These are phyloP conservation scores for Cyclospora cayetanensis DNA, from an alignment of 169 alveolate species.

Conservation along the genomic window DNA sequence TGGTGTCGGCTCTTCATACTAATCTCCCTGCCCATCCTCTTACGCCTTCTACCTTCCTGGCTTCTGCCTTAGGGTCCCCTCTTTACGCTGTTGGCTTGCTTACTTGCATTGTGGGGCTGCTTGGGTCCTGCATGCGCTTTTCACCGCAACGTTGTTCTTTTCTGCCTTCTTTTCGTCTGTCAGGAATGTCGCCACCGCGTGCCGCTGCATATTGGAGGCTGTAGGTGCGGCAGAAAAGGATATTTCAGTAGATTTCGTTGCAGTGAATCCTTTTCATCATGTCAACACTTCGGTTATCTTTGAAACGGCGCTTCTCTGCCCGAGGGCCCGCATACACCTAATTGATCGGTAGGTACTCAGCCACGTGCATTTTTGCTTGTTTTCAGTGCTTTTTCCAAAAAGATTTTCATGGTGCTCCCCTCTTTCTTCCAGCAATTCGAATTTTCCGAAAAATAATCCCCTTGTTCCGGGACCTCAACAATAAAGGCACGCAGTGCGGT, in stretches of 20 bases:
- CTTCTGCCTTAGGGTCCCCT: too few relatives aligned
- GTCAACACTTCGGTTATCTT: conserved; percentile 73
- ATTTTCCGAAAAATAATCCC: too few relatives aligned
- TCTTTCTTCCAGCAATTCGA: too few relatives aligned
- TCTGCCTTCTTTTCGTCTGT: not conserved
- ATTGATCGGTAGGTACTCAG: conserved; percentile 16
- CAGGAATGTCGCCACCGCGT: conserved; percentile 41
- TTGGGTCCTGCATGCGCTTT: too few relatives aligned
- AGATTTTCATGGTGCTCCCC: not conserved
- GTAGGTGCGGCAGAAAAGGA: not conserved
- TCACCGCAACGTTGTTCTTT: not conserved
- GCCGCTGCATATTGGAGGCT: conserved; percentile 4
- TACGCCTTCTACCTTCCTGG: too few relatives aligned
- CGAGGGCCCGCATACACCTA: conserved; percentile 23
- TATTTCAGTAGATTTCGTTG: conserved; percentile 11
- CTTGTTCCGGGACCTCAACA: too few relatives aligned
- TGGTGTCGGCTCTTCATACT: too few relatives aligned
- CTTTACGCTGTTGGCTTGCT: too few relatives aligned
- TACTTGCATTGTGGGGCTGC: too few relatives aligned
- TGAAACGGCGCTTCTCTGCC: conserved; percentile 66
- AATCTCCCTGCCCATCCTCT: too few relatives aligned
- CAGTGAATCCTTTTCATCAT: conserved; percentile 79
- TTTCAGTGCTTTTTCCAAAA: not conserved
- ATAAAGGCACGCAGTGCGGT: too few relatives aligned
- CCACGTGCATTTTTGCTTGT: not conserved